Base-by-base conservation (phyloP, 176 grass and related monocot species). In the Cenchrus americanus region DNA sequence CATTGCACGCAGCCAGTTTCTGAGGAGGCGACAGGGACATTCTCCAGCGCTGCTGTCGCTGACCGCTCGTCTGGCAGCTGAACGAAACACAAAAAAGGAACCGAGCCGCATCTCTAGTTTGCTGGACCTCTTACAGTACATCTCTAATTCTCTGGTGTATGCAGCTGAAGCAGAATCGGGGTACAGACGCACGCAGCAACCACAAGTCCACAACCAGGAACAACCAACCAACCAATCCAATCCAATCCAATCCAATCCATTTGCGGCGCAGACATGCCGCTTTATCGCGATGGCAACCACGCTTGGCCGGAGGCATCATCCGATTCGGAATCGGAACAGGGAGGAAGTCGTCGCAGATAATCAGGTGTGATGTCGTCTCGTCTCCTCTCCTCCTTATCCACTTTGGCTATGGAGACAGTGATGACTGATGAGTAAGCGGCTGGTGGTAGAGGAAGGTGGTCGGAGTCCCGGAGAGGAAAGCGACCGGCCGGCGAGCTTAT, bases 401-500 rank as follows among this genome's bases (percentile, higher is more conserved):
- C 77, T 86, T 15, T 3, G 71, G 19, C n/a, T 54, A 30, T 30
- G 73, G 73, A 32, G 70, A 30, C 27, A 30, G 27, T 30, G 27
- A 30, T 30, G 27, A 30, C 27, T 71, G 40, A 24, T 14, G 17
- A 14, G 54, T 46, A 47, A 48, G 47, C 19, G 43, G 67, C 19
- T 2, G 41, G 55, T 2, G 72, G 21, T 18, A 21, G 30, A 3
- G 34, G 34, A 37, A 37, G 6, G 69, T 15, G 21, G 18, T 24
- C 19, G 26, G 27, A 30, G 27, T 30, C 27, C 1, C 27, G 27
- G 21, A 19, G 50, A 18, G 13, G 78, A 68, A 22, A 67, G 69
- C 42, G 82, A 76, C 87, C 34, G 34, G 34, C 11, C 11, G 14
- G 60, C 67, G 37, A 73, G 79, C 79, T 86, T 90, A 90, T 90